Conservation (phyloP, 129 eudicot species). For the Scalesia atractyloides region DNA sequence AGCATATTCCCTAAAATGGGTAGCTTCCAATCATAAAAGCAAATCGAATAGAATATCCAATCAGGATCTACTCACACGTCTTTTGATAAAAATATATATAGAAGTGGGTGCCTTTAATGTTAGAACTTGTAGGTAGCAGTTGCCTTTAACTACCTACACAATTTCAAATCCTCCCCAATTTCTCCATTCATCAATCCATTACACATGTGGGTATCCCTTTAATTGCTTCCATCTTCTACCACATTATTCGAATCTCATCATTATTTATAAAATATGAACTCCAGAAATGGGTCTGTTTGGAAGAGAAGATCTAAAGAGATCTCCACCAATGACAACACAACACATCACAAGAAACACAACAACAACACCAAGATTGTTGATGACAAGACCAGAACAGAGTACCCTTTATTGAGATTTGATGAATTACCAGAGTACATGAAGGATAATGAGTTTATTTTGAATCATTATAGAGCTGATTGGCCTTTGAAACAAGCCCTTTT, state of each 20-base stretch:
- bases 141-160: slow-evolving; percentile 29
- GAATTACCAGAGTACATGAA: slow-evolving; percentile 91
- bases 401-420: slow-evolving; percentile 48
- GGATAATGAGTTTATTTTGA: slow-evolving; percentile 84
- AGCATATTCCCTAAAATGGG: too few species aligned
- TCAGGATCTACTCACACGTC: slow-evolving; percentile 28
- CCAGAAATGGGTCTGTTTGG: slow-evolving; percentile 21
- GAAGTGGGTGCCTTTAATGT: slow-evolving; percentile 34
- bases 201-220: slow-evolving; percentile 9
- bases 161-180: neutral
- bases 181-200: slow-evolving; percentile 24
- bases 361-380: slow-evolving; percentile 12
- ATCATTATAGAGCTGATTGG: slow-evolving; percentile 87
- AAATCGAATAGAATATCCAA: slow-evolving; percentile 24
- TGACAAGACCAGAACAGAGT: slow-evolving; percentile 21
- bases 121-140: slow-evolving; percentile 35
- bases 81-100: neutral
- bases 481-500: slow-evolving; percentile 77
- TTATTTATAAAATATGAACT: slow-evolving; percentile 22
- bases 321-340: slow-evolving; percentile 18
- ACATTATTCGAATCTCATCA: slow-evolving; percentile 17
- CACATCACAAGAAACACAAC: slow-evolving; percentile 8
- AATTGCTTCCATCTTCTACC: neutral
- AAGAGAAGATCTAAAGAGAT: slow-evolving; percentile 37
- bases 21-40: neutral